These are phyloP conservation scores for Backusella macrospora DNA, from an alignment of 192 early-diverging fungal species.

Conservation along the genomic window DNA sequence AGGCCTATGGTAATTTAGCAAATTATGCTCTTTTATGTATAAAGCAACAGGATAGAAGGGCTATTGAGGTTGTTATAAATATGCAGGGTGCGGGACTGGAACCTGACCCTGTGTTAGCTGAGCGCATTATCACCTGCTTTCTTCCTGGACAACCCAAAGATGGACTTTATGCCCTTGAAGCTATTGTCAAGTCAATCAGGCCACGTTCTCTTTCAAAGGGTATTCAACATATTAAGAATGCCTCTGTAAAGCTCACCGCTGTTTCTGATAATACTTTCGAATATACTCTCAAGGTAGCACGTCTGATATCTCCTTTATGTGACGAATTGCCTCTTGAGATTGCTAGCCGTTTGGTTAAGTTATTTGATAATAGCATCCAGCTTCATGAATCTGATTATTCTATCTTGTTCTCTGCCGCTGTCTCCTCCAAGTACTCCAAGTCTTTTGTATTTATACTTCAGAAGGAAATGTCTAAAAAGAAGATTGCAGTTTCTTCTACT, in stretches of 20 bases:
- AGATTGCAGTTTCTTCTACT: background rate
- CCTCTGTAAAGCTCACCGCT: slow-evolving; percentile 18
- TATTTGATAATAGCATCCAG: background rate
- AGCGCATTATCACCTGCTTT: slow-evolving; percentile 25
- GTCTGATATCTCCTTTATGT: slow-evolving; percentile 3
- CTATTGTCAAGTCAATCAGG: slow-evolving; percentile 17
- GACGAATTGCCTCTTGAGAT: slow-evolving; percentile 6
- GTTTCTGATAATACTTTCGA: background rate
- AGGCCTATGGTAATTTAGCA: slow-evolving; percentile 40
- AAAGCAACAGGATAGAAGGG: slow-evolving; percentile 10
- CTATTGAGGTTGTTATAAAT: slow-evolving; percentile 23
- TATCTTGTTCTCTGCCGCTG: slow-evolving; percentile 20
- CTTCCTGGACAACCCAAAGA: background rate
- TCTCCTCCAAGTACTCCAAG: background rate
- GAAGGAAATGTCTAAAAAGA: background rate
- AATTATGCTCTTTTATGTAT: slow-evolving; percentile 39
- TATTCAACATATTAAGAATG: slow-evolving; percentile 9
- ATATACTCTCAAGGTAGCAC: slow-evolving; percentile 1
- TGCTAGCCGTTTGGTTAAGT: background rate
- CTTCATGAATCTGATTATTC: slow-evolving; percentile 13
- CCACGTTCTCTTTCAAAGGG: slow-evolving; percentile 26
- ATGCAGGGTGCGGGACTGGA: slow-evolving; percentile 33
- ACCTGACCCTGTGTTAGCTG: slow-evolving; percentile 33
- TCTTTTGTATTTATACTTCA: slow-evolving; percentile 1
- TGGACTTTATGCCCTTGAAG: slow-evolving; percentile 23